phyloP scores from a whole-genome alignment of 2,329 filamentous ascomycete species.

The Torrubiella hemipterigena region DNA sequence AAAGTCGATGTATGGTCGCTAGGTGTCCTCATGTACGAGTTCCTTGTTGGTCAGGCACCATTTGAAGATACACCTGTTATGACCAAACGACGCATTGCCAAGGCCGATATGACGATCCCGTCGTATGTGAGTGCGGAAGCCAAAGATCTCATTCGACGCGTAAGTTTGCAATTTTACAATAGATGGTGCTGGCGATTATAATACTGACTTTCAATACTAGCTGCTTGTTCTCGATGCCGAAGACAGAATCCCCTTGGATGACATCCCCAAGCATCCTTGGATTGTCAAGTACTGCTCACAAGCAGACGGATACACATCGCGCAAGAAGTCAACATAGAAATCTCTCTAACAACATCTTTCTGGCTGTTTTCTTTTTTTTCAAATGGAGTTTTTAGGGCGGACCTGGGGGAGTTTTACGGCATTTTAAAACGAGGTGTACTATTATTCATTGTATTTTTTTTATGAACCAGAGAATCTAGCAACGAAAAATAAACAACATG shows the following conservation, averaged over 20 bases:
- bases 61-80: conserved; percentile 12
- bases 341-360: too few species aligned
- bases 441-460: too few species aligned
- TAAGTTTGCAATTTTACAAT: conserved; percentile 3
- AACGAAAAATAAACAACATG: too few species aligned
- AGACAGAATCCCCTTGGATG: conserved; percentile 9
- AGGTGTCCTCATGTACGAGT: conserved; percentile 14
- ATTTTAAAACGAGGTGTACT: too few species aligned
- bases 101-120: conserved; percentile 11
- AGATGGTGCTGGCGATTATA: not conserved
- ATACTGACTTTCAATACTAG: conserved; percentile 4
- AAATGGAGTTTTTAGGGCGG: too few species aligned
- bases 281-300: conserved; percentile 9
- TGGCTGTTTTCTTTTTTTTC: too few species aligned
- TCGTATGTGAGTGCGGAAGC: conserved; percentile 9
- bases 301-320: not conserved
- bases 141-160: conserved; percentile 9
- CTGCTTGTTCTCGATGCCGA: conserved; percentile 10
- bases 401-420: too few species aligned
- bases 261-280: conserved; percentile 12
- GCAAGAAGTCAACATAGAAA: too few species aligned
- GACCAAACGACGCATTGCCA: conserved; percentile 10
- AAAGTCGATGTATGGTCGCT: conserved; percentile 13
- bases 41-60: conserved; percentile 12
- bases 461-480: too few species aligned